phyloP scores from a whole-genome alignment of 1,139 yeast genomes.

The Sugiyamaella novakii region DNA sequence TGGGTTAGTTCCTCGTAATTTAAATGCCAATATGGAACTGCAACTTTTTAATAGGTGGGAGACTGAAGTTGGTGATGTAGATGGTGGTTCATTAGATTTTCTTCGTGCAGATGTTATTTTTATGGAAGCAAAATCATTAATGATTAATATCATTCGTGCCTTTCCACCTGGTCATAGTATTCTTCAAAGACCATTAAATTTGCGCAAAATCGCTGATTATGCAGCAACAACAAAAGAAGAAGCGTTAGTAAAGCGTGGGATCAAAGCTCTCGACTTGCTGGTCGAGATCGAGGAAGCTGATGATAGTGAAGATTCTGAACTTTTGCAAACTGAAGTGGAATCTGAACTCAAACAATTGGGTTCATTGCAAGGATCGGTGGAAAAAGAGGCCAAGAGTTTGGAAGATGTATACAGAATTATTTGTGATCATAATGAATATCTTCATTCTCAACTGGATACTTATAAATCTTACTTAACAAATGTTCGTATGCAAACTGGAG shows the following conservation, averaged over 20 bases:
- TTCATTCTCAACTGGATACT: constrained; percentile 43
- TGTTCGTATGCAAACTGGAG: constrained; percentile 43
- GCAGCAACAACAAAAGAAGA: constrained; percentile 42
- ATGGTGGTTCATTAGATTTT: constrained; percentile 38
- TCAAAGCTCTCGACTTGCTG: constrained; percentile 42
- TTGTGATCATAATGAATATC: constrained; percentile 44
- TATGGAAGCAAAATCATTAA: constrained; percentile 44
- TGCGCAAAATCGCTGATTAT: constrained; percentile 40
- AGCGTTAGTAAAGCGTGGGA: constrained; percentile 43
- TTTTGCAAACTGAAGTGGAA: constrained; percentile 42
- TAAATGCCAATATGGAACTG: constrained; percentile 41
- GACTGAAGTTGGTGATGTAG: constrained; percentile 42
- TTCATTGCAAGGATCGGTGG: constrained; percentile 42
- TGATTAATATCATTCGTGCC: constrained; percentile 45
- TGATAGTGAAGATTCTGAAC: constrained; percentile 37
- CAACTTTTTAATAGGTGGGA: constrained; percentile 45
- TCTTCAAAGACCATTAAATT: constrained; percentile 38
- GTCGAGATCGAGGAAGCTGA: constrained; percentile 39
- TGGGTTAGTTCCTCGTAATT: constrained; percentile 39
- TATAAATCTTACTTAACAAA: constrained; percentile 44
- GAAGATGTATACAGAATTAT: constrained; percentile 43
- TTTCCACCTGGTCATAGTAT: constrained; percentile 41
- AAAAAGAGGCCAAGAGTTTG: constrained; percentile 41
- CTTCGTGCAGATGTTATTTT: constrained; percentile 44
- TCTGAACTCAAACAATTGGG: constrained; percentile 45